Evolutionary conservation across 345 rosid species (phyloP), one percentile per base, ranked within the genome.

Genomic region (Adansonia digitata): DNA sequence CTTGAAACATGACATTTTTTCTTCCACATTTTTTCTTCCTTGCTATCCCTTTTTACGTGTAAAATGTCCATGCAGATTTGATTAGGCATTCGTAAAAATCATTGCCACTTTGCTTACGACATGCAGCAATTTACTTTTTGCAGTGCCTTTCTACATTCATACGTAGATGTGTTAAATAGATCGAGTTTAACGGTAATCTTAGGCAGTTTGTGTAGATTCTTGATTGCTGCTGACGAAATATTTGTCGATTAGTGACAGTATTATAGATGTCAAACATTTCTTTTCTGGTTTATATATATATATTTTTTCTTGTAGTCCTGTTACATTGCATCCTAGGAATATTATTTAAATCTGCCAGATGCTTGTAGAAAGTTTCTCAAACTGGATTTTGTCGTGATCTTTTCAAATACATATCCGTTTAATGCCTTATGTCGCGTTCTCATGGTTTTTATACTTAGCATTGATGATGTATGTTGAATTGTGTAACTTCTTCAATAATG

Each of bases 281-380:
- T 31, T 49, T 49, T 15, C 22, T 9, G 45, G 45, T 35, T 20
- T 53, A 3, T 53, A 53, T 20, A 20, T 53, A 10, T 53, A 15
- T 6, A 15, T 48, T 15, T 48, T 3, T 48, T 14, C n/a, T 48
- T 48, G 52, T 14, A 22, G 11, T 57, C 59, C 75, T 15, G 48
- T 18, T 57, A 15, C 56, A 68, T 22, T 62, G 55, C 27, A 7
- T 35, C 45, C 15, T 6, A n/a, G 49, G 76, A 82, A 69, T 9
- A 29, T 59, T 45, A 10, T 24, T 73, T 22, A 55, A 48, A 31
- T 40, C 35, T 43, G 55, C 40, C 43, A 29, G 39, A 34, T 57
- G 67, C 29, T 24, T 53, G 35, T 59, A 53, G 43, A 17, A 29
- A 51, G 69, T 46, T 74, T 62, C 60, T 34, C 48, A 43, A 22